Evolutionary conservation across 2,329 filamentous ascomycete genomes (phyloP).

Genomic region (Blastomyces parvus): DNA sequence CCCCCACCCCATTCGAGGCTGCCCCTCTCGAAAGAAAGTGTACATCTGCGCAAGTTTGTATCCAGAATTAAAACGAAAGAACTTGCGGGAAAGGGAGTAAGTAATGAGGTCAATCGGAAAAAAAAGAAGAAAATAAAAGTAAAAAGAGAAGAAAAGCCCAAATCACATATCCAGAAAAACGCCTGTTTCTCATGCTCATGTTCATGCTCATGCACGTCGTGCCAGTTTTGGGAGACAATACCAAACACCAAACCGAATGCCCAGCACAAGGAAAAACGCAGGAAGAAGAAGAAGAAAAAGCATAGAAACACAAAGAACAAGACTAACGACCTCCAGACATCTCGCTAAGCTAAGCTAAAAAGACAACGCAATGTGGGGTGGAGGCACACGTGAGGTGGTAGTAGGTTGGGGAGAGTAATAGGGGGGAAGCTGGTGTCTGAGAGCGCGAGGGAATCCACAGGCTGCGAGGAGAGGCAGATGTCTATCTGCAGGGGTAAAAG

Average conservation of each 20-base stretch:
- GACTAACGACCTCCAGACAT: not conserved
- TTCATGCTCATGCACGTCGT: constrained; percentile 3
- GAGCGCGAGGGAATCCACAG: not conserved
- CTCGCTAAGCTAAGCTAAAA: constrained; percentile 4
- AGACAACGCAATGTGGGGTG: not conserved
- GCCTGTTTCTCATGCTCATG: constrained; percentile 7
- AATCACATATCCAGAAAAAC: constrained; percentile 4
- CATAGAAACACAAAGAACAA: not conserved
- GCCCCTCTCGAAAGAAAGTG: not conserved
- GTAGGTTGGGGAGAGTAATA: not conserved
- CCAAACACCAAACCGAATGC: constrained; percentile 4
- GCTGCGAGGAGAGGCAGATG: not conserved
- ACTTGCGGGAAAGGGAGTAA: not conserved
- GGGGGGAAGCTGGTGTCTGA: not conserved
- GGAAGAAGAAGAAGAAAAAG: not conserved
- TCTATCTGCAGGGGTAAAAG: not conserved
- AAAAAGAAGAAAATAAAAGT: not conserved
- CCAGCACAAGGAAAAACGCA: not conserved
- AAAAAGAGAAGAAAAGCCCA: not conserved
- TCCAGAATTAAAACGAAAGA: not conserved
- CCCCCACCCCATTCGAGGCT: too few species aligned
- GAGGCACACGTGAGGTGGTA: not conserved
- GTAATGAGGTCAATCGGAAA: not conserved
- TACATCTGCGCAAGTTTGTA: constrained; percentile 1
- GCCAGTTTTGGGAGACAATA: not conserved